A percentile compares a stretch with the other conserved stretches of the same genome.
These are phyloP conservation scores for Kazachstania sp. DNA, from an alignment of 1,139 yeast genomes.

Conservation along the genomic window DNA sequence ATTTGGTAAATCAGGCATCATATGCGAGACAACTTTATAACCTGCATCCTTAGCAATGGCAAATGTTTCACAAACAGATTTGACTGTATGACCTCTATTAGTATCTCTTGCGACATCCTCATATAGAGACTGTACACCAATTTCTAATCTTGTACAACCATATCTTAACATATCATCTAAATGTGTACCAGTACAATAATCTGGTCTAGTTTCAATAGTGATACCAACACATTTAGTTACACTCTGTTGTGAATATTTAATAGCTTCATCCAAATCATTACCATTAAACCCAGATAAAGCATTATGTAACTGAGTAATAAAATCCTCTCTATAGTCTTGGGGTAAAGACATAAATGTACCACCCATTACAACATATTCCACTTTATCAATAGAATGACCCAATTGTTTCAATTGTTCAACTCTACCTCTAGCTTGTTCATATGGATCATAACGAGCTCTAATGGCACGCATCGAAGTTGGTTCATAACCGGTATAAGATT, in stretches of 20 bases:
- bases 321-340: conserved; percentile 76
- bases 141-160: conserved; percentile 94
- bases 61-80: conserved; percentile 92
- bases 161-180: conserved; percentile 89
- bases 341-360: conserved; percentile 98
- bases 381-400: conserved; percentile 95
- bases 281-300: conserved; percentile 94
- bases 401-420: conserved; percentile 89
- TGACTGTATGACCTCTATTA: conserved; percentile 95
- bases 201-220: conserved; percentile 97
- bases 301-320: conserved; percentile 83
- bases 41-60: conserved; percentile 97
- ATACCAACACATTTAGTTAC: conserved; percentile 97
- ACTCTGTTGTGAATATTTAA: conserved; percentile 83
- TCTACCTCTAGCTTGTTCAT: conserved; percentile 97
- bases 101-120: conserved; percentile 99
- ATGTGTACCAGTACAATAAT: conserved; percentile 94
- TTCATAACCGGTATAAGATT: conserved; percentile 96
- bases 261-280: conserved; percentile 81
- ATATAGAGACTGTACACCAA: conserved; percentile 94
- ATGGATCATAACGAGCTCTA: conserved; percentile 94
- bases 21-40: conserved; percentile 92
- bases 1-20: conserved; percentile 99
- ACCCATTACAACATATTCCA: conserved; percentile 97
- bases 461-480: conserved; percentile 99